Conservation (phyloP, 495 filamentous ascomycete genomes). For the Daldinia loculata region DNA sequence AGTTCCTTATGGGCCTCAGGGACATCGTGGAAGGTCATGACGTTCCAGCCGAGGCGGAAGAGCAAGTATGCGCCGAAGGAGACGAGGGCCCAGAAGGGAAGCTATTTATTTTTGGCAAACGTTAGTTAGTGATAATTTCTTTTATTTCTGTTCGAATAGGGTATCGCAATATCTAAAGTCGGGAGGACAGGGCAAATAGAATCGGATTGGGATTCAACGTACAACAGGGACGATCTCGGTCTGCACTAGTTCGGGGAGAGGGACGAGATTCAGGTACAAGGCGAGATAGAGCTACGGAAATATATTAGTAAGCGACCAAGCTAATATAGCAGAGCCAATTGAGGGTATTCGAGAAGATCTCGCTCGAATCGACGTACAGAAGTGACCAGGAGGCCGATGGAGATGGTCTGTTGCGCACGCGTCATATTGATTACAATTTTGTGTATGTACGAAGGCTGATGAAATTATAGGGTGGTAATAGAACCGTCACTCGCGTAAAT, state of each 20-base stretch:
- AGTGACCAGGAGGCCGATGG: slow-evolving; percentile 81
- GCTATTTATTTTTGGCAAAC: slow-evolving; percentile 54
- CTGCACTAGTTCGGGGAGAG: slow-evolving; percentile 77
- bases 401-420: slow-evolving; percentile 91
- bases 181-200: background rate
- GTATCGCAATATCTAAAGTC: background rate
- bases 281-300: slow-evolving; percentile 80
- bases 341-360: background rate
- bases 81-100: slow-evolving; percentile 92
- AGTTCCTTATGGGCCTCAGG: slow-evolving; percentile 90
- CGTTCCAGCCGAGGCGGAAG: slow-evolving; percentile 87
- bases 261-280: slow-evolving; percentile 84
- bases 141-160: background rate
- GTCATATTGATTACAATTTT: slow-evolving; percentile 69
- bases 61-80: slow-evolving; percentile 93
- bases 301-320: background rate
- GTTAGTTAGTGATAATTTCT: slow-evolving; percentile 8
- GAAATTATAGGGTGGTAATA: background rate
- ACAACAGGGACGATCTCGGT: slow-evolving; percentile 77
- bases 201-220: slow-evolving; percentile 40
- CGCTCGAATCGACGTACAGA: slow-evolving; percentile 66
- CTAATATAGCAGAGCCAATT: background rate
- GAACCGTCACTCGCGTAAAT: background rate
- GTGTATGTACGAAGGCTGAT: background rate
- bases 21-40: slow-evolving; percentile 96